A percentile compares a stretch with the other conserved stretches of the same genome.
These are phyloP conservation scores for Panellus pusillus DNA, from an alignment of 768 basidiomycete genomes.

Conservation along the genomic window DNA sequence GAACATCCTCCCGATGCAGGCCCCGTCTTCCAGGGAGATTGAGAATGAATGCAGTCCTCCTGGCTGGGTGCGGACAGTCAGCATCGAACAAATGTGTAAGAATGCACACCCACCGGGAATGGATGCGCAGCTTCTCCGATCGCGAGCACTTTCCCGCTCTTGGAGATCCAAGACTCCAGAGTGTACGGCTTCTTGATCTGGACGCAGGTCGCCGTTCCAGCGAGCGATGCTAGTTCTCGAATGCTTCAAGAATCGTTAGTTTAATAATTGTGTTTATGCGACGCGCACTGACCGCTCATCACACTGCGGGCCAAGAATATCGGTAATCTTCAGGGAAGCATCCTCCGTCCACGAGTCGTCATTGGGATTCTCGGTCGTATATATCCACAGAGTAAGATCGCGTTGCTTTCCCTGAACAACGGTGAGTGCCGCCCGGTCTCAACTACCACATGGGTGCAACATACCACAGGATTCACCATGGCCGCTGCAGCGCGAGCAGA, in stretches of 20 bases:
- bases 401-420: background rate
- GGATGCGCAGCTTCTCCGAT: conserved; percentile 17
- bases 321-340: background rate
- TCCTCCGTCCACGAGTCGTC: background rate
- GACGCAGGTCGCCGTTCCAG: background rate
- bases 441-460: too few species aligned
- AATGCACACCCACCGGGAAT: conserved; percentile 1
- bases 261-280: background rate
- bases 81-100: background rate
- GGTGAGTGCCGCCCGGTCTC: too few species aligned
- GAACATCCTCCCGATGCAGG: conserved; percentile 15
- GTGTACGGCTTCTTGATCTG: conserved; percentile 1
- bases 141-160: conserved; percentile 8
- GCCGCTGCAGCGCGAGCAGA: too few species aligned
- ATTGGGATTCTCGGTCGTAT: conserved; percentile 1
- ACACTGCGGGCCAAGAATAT: conserved; percentile 6
- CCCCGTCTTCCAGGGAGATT: conserved; percentile 7
- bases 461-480: too few species aligned
- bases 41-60: background rate
- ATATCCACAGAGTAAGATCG: background rate
- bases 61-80: background rate
- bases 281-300: conserved; percentile 1
- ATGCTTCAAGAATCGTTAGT: background rate
- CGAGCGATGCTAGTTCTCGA: conserved; percentile 2
- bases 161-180: conserved; percentile 11